A percentile compares a stretch with the other conserved stretches of the same genome.
These are phyloP conservation scores for Amanita jacksonii DNA, from an alignment of 768 basidiomycete species.

Conservation along the genomic window DNA sequence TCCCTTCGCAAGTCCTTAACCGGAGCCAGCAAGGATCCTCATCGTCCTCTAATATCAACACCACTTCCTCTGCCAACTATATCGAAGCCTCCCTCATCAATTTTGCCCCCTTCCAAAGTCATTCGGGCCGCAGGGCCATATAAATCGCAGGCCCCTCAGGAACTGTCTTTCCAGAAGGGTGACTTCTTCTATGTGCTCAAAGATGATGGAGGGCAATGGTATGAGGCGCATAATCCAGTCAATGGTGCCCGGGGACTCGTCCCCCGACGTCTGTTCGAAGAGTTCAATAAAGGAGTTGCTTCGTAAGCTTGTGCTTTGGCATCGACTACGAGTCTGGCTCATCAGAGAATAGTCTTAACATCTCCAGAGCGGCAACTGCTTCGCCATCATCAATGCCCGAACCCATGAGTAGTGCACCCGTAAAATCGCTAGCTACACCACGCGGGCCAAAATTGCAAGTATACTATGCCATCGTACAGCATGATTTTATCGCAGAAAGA, in stretches of 20 bases:
- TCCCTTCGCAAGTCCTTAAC: conserved; percentile 76
- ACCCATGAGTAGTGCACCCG: conserved; percentile 6
- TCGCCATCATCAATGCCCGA: conserved; percentile 6
- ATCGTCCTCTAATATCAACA: conserved; percentile 59
- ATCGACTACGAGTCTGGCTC: not conserved
- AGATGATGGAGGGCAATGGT: conserved; percentile 66
- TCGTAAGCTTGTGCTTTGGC: conserved; percentile 33
- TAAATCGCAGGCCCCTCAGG: conserved; percentile 64
- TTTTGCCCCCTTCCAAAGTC: conserved; percentile 88
- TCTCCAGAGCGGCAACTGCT: conserved; percentile 34
- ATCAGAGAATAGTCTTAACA: conserved; percentile 16
- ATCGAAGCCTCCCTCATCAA: conserved; percentile 60
- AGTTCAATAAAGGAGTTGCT: conserved; percentile 67
- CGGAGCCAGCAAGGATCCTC: conserved; percentile 39
- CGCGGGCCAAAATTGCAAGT: conserved; percentile 43
- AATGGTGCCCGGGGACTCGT: conserved; percentile 88
- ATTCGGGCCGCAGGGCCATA: conserved; percentile 74
- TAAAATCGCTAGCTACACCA: conserved; percentile 15
- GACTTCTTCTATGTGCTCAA: conserved; percentile 96
- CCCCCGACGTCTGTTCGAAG: conserved; percentile 81
- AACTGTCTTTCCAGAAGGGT: conserved; percentile 85
- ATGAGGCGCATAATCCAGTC: conserved; percentile 91
- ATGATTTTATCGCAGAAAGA: conserved; percentile 93
- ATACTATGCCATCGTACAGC: conserved; percentile 91
- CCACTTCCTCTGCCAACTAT: conserved; percentile 57